phyloP scores from a whole-genome alignment of 139 green algal genomes.

The Coelastrella sp. region DNA sequence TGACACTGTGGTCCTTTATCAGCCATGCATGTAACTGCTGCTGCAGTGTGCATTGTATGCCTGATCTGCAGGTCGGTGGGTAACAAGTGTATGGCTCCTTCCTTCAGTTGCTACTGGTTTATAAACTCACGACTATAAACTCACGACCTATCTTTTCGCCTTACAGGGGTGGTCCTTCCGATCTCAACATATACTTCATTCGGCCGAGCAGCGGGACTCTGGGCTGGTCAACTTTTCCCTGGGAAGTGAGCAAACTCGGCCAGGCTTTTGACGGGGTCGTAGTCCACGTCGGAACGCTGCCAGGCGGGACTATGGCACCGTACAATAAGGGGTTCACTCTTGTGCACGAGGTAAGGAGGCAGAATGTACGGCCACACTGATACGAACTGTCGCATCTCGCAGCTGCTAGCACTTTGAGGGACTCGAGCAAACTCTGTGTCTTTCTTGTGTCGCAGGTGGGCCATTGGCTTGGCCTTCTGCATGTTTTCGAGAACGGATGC shows the following conservation, averaged over 20 bases:
- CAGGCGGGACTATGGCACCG: conserved; percentile 24
- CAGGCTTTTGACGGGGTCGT: conserved; percentile 44
- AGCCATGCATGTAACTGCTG: too few species aligned
- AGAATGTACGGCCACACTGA: too few species aligned
- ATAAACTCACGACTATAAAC: neutral
- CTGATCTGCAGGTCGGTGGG: too few species aligned
- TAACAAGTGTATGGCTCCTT: too few species aligned
- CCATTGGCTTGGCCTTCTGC: conserved; percentile 46
- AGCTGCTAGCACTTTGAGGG: too few species aligned
- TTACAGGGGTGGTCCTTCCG: neutral
- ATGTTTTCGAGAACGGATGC: conserved; percentile 46
- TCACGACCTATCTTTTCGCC: neutral
- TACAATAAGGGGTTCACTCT: conserved; percentile 48
- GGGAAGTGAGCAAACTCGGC: conserved; percentile 2
- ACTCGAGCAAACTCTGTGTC: neutral
- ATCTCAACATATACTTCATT: conserved; percentile 46
- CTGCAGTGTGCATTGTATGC: too few species aligned
- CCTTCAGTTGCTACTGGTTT: too few species aligned
- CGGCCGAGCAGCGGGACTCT: conserved; percentile 15
- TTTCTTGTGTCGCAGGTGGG: conserved; percentile 22
- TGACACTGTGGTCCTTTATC: too few species aligned
- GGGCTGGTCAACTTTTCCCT: conserved; percentile 47
- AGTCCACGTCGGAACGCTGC: conserved; percentile 28
- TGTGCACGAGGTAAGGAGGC: conserved; percentile 45
- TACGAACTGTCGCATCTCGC: too few species aligned